Conservation (phyloP, 2,329 filamentous ascomycete species). For the Hirsutella rhossiliensis region DNA sequence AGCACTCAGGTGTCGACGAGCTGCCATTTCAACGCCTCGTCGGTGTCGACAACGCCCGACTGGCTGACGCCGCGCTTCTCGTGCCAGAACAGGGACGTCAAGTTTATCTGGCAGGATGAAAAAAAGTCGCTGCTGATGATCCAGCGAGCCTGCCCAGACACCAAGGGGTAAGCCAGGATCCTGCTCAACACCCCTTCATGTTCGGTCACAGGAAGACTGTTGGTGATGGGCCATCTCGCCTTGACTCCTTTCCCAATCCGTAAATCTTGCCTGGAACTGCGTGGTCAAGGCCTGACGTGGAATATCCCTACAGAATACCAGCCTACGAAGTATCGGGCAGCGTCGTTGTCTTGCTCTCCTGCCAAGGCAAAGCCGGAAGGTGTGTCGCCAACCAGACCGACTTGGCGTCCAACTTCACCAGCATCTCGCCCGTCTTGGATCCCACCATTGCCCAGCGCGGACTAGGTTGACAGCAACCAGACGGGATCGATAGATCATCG, state of each 20-base stretch:
- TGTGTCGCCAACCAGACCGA: not conserved
- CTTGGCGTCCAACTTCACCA: constrained; percentile 1
- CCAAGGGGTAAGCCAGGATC: constrained; percentile 16
- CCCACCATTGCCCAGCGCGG: not conserved
- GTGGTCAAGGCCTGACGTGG: not conserved
- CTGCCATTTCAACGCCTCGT: constrained; percentile 32
- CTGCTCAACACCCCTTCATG: not conserved
- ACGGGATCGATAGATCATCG: not conserved
- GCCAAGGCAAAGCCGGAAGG: not conserved
- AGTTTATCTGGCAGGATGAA: constrained; percentile 28
- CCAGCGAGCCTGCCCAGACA: constrained; percentile 29
- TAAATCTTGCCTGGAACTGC: not conserved
- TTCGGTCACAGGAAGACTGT: too few species aligned
- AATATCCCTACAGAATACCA: not conserved
- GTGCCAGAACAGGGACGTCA: constrained; percentile 27
- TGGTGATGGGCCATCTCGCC: not conserved
- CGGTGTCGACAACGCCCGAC: constrained; percentile 18
- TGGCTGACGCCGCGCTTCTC: constrained; percentile 24
- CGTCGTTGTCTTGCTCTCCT: constrained; percentile 8
- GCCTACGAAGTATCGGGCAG: constrained; percentile 19
- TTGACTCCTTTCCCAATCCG: not conserved
- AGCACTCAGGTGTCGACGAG: constrained; percentile 11
- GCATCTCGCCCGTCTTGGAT: not conserved
- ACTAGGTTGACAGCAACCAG: not conserved
- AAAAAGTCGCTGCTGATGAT: constrained; percentile 25